Percentiles rank a stretch among this genome's conserved stretches.
Evolutionary conservation across 306 rosid genomes (phyloP).

Genomic region (Medicago truncatula): DNA sequence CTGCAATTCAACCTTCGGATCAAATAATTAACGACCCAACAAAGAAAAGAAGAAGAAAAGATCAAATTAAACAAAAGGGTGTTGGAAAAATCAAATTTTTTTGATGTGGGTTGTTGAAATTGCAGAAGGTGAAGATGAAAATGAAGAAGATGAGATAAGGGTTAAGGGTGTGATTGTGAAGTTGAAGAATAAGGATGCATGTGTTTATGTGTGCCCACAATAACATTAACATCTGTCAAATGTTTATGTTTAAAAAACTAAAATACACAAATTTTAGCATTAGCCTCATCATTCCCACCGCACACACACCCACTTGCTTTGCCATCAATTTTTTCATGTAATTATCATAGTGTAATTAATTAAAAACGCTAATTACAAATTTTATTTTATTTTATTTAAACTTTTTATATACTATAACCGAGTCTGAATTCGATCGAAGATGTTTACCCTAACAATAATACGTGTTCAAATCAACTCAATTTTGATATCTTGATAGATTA

Average conservation of each 20-base stretch:
- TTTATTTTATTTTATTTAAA: neutral
- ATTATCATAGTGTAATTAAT: neutral
- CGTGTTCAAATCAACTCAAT: too few relatives aligned
- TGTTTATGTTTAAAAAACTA: slow-evolving; percentile 63
- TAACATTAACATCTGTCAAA: slow-evolving; percentile 37
- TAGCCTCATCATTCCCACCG: slow-evolving; percentile 53
- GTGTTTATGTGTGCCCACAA: slow-evolving; percentile 43
- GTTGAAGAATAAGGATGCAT: slow-evolving; percentile 37
- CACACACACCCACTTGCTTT: slow-evolving; percentile 7
- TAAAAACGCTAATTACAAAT: neutral
- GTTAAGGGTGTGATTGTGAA: slow-evolving; percentile 44
- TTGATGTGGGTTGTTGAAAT: neutral
- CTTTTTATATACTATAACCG: too few relatives aligned
- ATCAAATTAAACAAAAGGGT: slow-evolving; percentile 11
- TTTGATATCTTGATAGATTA: too few relatives aligned
- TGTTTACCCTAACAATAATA: too few relatives aligned
- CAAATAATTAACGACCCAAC: slow-evolving; percentile 33
- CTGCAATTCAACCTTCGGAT: slow-evolving; percentile 48
- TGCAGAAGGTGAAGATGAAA: slow-evolving; percentile 40
- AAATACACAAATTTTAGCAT: slow-evolving; percentile 53
- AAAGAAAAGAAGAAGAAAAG: neutral
- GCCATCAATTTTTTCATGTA: slow-evolving; percentile 26
- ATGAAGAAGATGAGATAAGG: slow-evolving; percentile 1
- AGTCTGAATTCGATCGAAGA: too few relatives aligned
- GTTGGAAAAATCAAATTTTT: neutral